A percentile compares a stretch with the other conserved stretches of the same genome.
Evolutionary conservation across 345 rosid species (phyloP).

Genomic region (Eutrema japonicum): DNA sequence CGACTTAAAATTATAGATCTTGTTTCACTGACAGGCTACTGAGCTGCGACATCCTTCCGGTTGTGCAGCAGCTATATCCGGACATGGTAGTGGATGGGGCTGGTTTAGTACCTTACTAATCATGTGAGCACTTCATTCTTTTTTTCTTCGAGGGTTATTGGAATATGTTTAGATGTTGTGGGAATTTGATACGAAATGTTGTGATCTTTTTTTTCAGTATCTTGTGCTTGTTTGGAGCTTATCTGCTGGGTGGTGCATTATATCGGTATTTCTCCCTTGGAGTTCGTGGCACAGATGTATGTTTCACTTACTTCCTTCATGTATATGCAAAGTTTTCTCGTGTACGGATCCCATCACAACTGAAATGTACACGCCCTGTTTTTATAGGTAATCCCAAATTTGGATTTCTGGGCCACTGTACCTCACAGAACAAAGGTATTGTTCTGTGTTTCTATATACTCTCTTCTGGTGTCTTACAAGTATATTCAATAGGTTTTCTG

Average conservation of each 20-base stretch:
- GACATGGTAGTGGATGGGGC: slow-evolving; percentile 73
- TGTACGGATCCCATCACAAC: slow-evolving; percentile 18
- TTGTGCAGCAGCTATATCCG: slow-evolving; percentile 63
- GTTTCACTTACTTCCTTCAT: slow-evolving; percentile 34
- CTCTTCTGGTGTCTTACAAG: slow-evolving; percentile 10
- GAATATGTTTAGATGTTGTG: neutral
- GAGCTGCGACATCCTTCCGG: slow-evolving; percentile 86
- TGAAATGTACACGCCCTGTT: slow-evolving; percentile 9
- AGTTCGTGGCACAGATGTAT: slow-evolving; percentile 72
- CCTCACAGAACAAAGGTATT: slow-evolving; percentile 80
- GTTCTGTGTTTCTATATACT: slow-evolving; percentile 15
- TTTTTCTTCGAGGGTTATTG: neutral
- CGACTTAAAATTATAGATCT: neutral
- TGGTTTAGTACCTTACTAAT: slow-evolving; percentile 72
- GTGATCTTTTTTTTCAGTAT: slow-evolving; percentile 53
- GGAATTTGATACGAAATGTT: slow-evolving; percentile 18
- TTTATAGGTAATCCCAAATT: slow-evolving; percentile 77
- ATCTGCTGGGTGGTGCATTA: slow-evolving; percentile 68
- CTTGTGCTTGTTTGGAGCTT: slow-evolving; percentile 75
- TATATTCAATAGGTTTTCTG: neutral
- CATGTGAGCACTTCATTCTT: slow-evolving; percentile 52
- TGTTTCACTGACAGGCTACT: slow-evolving; percentile 58
- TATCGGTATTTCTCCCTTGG: slow-evolving; percentile 79
- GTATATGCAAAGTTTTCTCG: slow-evolving; percentile 13
- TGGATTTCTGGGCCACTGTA: slow-evolving; percentile 76